These are phyloP conservation scores for Glycyrrhiza uralensis DNA, from an alignment of 306 rosid species.

Conservation along the genomic window DNA sequence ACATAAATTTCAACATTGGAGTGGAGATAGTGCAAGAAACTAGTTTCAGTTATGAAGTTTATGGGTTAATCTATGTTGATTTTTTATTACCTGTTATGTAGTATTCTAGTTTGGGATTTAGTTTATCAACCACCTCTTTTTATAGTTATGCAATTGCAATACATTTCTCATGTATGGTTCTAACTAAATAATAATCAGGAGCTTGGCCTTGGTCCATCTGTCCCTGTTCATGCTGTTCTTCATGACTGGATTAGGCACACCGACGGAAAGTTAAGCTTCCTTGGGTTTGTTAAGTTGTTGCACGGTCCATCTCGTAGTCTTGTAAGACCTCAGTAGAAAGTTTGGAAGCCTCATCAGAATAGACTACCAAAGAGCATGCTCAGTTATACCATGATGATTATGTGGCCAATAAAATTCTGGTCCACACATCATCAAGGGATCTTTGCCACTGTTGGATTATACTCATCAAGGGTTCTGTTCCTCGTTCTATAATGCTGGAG, in stretches of 20 bases:
- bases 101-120: neutral
- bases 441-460: conserved; percentile 12
- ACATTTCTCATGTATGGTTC: conserved; percentile 33
- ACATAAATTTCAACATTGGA: neutral
- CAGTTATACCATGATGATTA: conserved; percentile 19
- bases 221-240: conserved; percentile 88
- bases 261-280: conserved; percentile 90
- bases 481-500: neutral
- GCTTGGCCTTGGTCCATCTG: conserved; percentile 86
- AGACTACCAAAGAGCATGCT: conserved; percentile 27
- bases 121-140: neutral
- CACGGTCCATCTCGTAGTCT: conserved; percentile 74
- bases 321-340: conserved; percentile 52
- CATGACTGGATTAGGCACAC: conserved; percentile 95
- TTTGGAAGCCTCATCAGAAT: conserved; percentile 8
- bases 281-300: conserved; percentile 81
- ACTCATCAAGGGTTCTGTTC: conserved; percentile 5
- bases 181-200: conserved; percentile 55
- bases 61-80: neutral
- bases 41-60: neutral
- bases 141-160: neutral
- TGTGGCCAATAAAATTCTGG: conserved; percentile 34
- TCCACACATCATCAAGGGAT: conserved; percentile 10
- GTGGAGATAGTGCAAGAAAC: neutral
- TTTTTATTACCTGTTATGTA: neutral